Evolutionary conservation across 2,329 filamentous ascomycete genomes (phyloP), one percentile per base, ranked within the genome.

Genomic region (Tolypocladium nubicola): DNA sequence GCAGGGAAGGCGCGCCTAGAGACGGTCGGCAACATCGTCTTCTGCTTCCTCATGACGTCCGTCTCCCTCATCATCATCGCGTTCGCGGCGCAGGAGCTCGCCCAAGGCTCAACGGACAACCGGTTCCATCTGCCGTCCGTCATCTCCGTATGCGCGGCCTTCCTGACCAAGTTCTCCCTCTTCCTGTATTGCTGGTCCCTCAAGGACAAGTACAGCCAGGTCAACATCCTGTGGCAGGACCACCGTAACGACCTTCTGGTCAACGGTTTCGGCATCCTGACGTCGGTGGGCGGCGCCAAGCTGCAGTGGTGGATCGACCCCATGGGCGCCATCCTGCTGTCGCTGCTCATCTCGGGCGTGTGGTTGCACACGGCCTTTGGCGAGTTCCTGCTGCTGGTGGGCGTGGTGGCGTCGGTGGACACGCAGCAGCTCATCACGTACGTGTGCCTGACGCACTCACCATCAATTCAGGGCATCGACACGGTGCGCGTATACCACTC

Each of bases 211-310:
- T 96, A 97, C 76, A 90, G 85, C 60, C 92, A 97, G 71, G 85
- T 97, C 61, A 83, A 88, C 58, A 97, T 97, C 68, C 77, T 97
- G 16, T 97, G 91, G 92, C 89, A 96, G 71, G 93, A 97, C 68
- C 94, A 99, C 75, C 87, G 94, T 60, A 99, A 99, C 68, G 94
- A 99, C 68, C 79, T 99, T n/a, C 79, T 96, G 66, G 90, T 99
- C 80, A 99, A 97, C 71, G 90, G 90, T 56, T 90, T 96, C 64
- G 91, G 88, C 82, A 85, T 97, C 61, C 73, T 97, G 56, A 97
- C 92, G 1, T 93, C 89, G 3, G 86, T 97, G n/a, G 89, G 90
- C 57, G 94, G 94, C 39, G 85, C 86, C 62, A 95, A 96, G 76
- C 78, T 97, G 26, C 77, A 79, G 59, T 97, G 93, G 93, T 97